phyloP scores from a whole-genome alignment of 2,329 filamentous ascomycete species.

The Talaromyces funiculosus region DNA sequence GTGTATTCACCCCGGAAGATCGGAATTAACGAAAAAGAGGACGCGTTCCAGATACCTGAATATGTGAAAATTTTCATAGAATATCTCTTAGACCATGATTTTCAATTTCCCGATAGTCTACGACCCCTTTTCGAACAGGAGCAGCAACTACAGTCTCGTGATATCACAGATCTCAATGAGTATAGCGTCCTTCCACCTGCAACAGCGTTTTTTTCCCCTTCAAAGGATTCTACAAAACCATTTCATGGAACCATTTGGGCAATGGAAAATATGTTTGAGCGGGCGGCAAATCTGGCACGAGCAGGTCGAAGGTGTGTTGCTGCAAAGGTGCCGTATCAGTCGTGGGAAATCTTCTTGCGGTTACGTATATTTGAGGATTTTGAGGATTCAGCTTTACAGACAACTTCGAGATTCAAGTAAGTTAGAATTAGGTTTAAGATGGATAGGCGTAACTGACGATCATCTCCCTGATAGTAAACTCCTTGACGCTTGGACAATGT shows the following conservation, averaged over 20 bases:
- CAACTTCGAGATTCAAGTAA: not conserved
- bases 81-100: not conserved
- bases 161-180: not conserved
- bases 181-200: not conserved
- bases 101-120: not conserved
- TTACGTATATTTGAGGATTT: not conserved
- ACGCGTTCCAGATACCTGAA: not conserved
- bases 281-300: too few species aligned
- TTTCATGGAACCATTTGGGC: too few species aligned
- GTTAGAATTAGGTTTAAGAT: too few species aligned
- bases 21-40: too few species aligned
- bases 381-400: not conserved
- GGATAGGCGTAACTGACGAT: too few species aligned
- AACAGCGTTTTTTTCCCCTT: too few species aligned
- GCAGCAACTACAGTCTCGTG: not conserved
- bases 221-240: too few species aligned
- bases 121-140: not conserved
- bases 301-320: too few species aligned
- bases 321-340: not conserved
- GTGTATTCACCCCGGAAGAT: not conserved
- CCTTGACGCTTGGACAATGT: slow-evolving; percentile 5
- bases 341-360: not conserved
- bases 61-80: not conserved
- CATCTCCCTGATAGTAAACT: not conserved
- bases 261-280: not conserved